Conservation (phyloP, 2,329 filamentous ascomycete species). For the Cyclaneusma minus region DNA sequence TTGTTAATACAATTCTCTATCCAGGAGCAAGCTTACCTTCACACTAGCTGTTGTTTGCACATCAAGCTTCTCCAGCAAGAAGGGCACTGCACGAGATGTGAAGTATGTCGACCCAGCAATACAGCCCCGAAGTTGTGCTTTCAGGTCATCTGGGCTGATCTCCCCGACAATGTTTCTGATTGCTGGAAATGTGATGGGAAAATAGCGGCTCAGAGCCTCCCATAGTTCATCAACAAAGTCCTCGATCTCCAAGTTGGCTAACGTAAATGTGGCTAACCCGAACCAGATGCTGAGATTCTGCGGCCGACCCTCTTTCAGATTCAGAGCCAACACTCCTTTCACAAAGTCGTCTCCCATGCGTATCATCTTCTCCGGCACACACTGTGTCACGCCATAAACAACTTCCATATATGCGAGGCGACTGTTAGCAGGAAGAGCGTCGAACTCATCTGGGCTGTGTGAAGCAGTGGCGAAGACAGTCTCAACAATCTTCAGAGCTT, state of each 20-base stretch:
- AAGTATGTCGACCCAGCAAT: conserved; percentile 2
- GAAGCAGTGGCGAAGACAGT: too few species aligned
- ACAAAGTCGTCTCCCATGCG: conserved; percentile 3
- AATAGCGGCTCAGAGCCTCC: conserved; percentile 2
- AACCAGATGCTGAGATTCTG: conserved; percentile 3
- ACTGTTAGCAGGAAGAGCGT: too few species aligned
- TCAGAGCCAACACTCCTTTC: conserved; percentile 1
- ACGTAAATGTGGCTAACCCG: conserved; percentile 2
- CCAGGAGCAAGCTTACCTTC: conserved; percentile 1
- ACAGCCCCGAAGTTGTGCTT: conserved; percentile 2
- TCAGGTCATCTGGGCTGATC: conserved; percentile 3
- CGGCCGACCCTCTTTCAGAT: conserved; percentile 2
- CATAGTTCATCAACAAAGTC: conserved; percentile 2
- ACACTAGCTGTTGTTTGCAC: conserved; percentile 2
- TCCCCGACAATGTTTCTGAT: conserved; percentile 1
- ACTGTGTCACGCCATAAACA: too few species aligned
- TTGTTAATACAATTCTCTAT: not conserved
- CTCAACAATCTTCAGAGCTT: too few species aligned
- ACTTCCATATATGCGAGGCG: too few species aligned
- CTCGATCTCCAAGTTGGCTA: conserved; percentile 4
- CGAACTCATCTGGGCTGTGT: too few species aligned
- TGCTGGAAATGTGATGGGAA: conserved; percentile 4
- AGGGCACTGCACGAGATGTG: conserved; percentile 1
- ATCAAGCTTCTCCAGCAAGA: conserved; percentile 4
- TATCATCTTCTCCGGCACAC: too few species aligned